These are phyloP conservation scores for Silene uniflora DNA, from an alignment of 148 eudicot species.

Conservation along the genomic window DNA sequence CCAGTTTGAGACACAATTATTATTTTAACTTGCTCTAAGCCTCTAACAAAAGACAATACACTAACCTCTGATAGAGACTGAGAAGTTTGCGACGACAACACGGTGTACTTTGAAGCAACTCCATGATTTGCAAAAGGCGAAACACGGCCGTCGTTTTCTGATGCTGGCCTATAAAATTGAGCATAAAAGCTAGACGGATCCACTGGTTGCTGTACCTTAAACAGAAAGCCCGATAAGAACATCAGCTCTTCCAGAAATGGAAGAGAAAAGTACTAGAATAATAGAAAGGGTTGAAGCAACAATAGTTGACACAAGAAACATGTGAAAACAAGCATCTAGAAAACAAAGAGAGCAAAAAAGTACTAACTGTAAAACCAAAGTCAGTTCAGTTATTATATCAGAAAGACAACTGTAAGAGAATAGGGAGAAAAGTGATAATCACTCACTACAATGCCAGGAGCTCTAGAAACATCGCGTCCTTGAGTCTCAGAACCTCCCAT, in stretches of 20 bases:
- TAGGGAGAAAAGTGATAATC: slow-evolving; percentile 5
- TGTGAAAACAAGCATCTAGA: not conserved
- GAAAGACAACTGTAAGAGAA: not conserved
- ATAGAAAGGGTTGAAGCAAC: not conserved
- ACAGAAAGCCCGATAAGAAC: not conserved
- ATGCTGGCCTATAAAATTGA: slow-evolving; percentile 58
- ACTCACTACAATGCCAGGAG: slow-evolving; percentile 71
- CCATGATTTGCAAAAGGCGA: slow-evolving; percentile 66
- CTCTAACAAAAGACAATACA: not conserved
- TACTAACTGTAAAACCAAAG: not conserved
- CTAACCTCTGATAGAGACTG: slow-evolving; percentile 71
- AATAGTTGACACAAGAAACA: not conserved
- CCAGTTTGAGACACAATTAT: not conserved
- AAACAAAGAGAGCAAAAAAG: not conserved
- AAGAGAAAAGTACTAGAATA: not conserved
- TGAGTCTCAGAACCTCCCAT: slow-evolving; percentile 64
- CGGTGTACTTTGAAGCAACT: slow-evolving; percentile 47
- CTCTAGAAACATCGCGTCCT: slow-evolving; percentile 51
- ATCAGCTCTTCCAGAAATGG: not conserved
- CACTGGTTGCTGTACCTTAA: slow-evolving; percentile 57
- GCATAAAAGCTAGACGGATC: slow-evolving; percentile 74
- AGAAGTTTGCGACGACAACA: slow-evolving; percentile 51
- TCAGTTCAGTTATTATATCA: not conserved
- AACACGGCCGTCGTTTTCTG: slow-evolving; percentile 61
- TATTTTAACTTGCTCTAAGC: not conserved